Evolutionary conservation across 768 basidiomycete genomes (phyloP).

Genomic region (Ramaria sp.): DNA sequence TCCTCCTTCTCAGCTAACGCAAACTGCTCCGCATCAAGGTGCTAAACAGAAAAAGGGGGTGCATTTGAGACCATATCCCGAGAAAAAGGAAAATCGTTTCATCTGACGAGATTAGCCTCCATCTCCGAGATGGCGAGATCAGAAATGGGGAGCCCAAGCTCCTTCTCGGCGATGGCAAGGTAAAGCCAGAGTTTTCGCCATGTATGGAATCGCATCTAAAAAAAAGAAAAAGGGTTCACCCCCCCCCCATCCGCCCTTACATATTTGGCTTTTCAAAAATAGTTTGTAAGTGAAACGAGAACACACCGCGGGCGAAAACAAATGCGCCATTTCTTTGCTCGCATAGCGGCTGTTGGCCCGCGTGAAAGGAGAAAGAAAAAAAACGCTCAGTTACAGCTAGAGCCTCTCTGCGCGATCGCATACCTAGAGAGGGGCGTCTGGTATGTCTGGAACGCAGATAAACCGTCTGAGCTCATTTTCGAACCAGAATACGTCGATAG

Average conservation of each 20-base stretch:
- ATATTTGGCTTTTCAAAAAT: no score
- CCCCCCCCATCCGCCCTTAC: no score
- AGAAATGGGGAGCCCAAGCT: conserved; percentile 82
- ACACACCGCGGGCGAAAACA: conserved; percentile 88
- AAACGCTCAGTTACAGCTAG: neutral
- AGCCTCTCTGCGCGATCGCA: neutral
- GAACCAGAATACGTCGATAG: no score
- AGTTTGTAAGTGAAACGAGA: neutral
- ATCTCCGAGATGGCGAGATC: conserved; percentile 92
- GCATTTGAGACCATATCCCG: neutral
- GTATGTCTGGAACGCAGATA: neutral
- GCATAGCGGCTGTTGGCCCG: conserved; percentile 92
- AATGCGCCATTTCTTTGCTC: conserved; percentile 94
- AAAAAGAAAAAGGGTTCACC: no score
- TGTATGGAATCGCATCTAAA: conserved; percentile 84
- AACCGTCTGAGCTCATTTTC: neutral
- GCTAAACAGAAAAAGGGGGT: conserved; percentile 29
- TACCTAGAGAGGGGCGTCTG: neutral
- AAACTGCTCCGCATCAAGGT: conserved; percentile 83
- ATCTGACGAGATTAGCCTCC: conserved; percentile 76
- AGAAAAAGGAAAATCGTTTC: neutral
- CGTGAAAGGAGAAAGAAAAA: no score
- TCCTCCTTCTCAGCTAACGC: conserved; percentile 87
- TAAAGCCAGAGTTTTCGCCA: conserved; percentile 96
- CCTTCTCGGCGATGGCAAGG: conserved; percentile 92